Evolutionary conservation across 768 basidiomycete genomes (phyloP), one percentile per base, ranked within the genome.

Genomic region (Hemileccinum rubropunctum): DNA sequence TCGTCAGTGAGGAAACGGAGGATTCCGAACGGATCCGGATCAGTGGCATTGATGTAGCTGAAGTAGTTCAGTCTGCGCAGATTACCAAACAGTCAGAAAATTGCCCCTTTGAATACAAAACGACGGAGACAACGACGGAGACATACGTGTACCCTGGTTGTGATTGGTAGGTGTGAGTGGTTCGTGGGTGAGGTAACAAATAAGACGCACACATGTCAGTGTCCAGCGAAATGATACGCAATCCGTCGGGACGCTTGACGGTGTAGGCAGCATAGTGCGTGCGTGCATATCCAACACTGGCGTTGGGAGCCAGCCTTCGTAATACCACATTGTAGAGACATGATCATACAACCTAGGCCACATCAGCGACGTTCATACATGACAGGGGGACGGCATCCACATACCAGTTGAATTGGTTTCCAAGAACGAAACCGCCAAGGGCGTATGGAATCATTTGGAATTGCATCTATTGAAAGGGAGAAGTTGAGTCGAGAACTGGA

Each of bases 1-100:
- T 23, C 79, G 35, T 77, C 73, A 3, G 78, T 78, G 41, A 80
- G 57, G 63, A 75, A 80, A 14, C 73, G 66, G 35, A 80, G 65
- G 67, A 79, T 76, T 14, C 79, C 78, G 17, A 72, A 78, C 27
- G 68, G 62, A 52, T 80, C 78, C 4, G 71, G 66, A 18, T 65
- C 52, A 12, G 70, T 71, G 33, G 76, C 62, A 57, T 79, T 78
- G 57, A 80, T 71, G 51, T 75, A 80, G 48, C 72, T 73, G 61
- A 76, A 79, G 51, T 67, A 74, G 56, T 80, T 80, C 13, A 66
- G 58, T 18, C 73, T 73, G 18, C 12, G 11, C 52, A 8, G 11
- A 47, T 33, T 13, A 43, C 35, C 21, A 35, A 10, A 37, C 7
- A 1, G 38, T 51, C 35, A 50, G 2, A 11, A 45, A 35, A 30